phyloP scores from a whole-genome alignment of 306 rosid genomes.

The Calophaca sinica region DNA sequence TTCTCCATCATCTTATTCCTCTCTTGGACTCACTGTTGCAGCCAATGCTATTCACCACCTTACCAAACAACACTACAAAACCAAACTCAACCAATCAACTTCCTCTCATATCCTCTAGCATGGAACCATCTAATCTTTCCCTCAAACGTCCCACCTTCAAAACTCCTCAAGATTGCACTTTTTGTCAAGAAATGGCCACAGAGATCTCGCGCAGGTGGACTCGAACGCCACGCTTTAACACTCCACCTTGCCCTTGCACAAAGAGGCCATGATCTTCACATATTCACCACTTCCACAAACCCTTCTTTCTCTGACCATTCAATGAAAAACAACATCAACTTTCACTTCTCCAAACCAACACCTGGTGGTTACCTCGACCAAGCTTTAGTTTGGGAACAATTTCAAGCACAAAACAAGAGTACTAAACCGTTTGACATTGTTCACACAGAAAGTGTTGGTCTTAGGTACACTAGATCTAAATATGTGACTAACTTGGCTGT shows the following conservation, averaged over 20 bases:
- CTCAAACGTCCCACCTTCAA: slow-evolving; percentile 57
- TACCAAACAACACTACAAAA: slow-evolving; percentile 53
- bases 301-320: slow-evolving; percentile 48
- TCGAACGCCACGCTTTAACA: slow-evolving; percentile 78
- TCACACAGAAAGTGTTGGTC: slow-evolving; percentile 76
- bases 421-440: slow-evolving; percentile 64
- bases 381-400: slow-evolving; percentile 65
- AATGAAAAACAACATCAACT: slow-evolving; percentile 45
- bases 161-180: slow-evolving; percentile 67
- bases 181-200: slow-evolving; percentile 88
- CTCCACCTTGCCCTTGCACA: slow-evolving; percentile 76
- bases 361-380: slow-evolving; percentile 76
- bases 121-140: slow-evolving; percentile 63
- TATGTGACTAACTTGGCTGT: slow-evolving; percentile 60
- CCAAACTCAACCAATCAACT: slow-evolving; percentile 48
- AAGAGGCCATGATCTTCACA: slow-evolving; percentile 80
- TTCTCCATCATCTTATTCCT: slow-evolving; percentile 54
- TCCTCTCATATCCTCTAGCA: slow-evolving; percentile 66
- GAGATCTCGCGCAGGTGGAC: slow-evolving; percentile 70
- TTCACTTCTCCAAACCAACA: slow-evolving; percentile 75
- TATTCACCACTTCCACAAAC: slow-evolving; percentile 64
- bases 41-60: slow-evolving; percentile 42
- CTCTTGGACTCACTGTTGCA: slow-evolving; percentile 57
- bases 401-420: slow-evolving; percentile 66
- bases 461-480: slow-evolving; percentile 61